Conservation (phyloP, 345 rosid species). For the Melastoma malabathricum region DNA sequence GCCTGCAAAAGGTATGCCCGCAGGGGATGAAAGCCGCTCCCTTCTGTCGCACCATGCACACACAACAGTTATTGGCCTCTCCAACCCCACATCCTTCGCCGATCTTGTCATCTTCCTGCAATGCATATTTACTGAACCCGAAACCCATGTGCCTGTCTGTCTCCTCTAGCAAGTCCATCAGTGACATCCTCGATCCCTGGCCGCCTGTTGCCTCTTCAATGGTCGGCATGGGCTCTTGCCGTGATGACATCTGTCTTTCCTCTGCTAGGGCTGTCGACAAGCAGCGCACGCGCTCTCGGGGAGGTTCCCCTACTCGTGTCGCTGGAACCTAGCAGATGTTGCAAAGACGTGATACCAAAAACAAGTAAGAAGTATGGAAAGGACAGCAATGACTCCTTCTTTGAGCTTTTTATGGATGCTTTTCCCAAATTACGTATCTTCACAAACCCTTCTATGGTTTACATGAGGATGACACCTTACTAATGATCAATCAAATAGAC, state of each 20-base stretch:
- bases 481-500: too few species aligned
- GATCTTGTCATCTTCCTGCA: slow-evolving; percentile 19
- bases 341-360: too few species aligned
- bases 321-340: neutral
- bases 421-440: too few species aligned
- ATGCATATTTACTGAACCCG: slow-evolving; percentile 41
- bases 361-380: too few species aligned
- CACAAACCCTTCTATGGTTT: too few species aligned
- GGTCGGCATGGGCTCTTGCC: slow-evolving; percentile 30
- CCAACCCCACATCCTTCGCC: slow-evolving; percentile 23
- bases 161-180: slow-evolving; percentile 83
- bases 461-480: too few species aligned
- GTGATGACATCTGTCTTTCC: slow-evolving; percentile 60
- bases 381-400: too few species aligned
- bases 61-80: slow-evolving; percentile 53
- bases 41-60: slow-evolving; percentile 74
- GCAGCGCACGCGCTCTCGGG: slow-evolving; percentile 22
- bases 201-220: slow-evolving; percentile 6
- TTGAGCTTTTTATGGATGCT: too few species aligned
- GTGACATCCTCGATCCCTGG: slow-evolving; percentile 53
- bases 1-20: slow-evolving; percentile 82
- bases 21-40: slow-evolving; percentile 84
- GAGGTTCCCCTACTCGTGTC: slow-evolving; percentile 14
- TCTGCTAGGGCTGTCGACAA: slow-evolving; percentile 36
- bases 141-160: slow-evolving; percentile 59